These are phyloP conservation scores for bread wheat (Triticum aestivum) DNA, from an alignment of 176 grass and related monocot genomes.

Conservation along the genomic window IWGSC_CS_RefSeq_v2.1 NC_057796.1:476523613-476524112, in stretches of 20 bases:
- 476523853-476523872: slow-evolving; percentile 23
- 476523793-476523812: slow-evolving; percentile 10
- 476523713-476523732: too few species aligned
- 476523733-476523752: too few species aligned
- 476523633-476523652: too few species aligned
- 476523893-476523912: slow-evolving; percentile 19
- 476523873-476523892: slow-evolving; percentile 50
- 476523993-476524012: slow-evolving; percentile 13
- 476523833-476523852: slow-evolving; percentile 44
- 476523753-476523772: slow-evolving; percentile 17
- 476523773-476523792: slow-evolving; percentile 1
- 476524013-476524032: slow-evolving; percentile 27
- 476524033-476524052: slow-evolving; percentile 52
- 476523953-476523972: slow-evolving; percentile 29
- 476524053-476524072: slow-evolving; percentile 7
- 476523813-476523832: slow-evolving; percentile 20
- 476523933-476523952: slow-evolving; percentile 18
- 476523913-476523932: background rate
- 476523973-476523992: slow-evolving; percentile 1
- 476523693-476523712: too few species aligned
- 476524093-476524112: too few species aligned
- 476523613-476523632: too few species aligned
- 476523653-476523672: too few species aligned
- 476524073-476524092: slow-evolving; percentile 9
- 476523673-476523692: too few species aligned